Evolutionary conservation across 176 grass and related monocot genomes (phyloP).

Genomic region (Carex parvula): DNA sequence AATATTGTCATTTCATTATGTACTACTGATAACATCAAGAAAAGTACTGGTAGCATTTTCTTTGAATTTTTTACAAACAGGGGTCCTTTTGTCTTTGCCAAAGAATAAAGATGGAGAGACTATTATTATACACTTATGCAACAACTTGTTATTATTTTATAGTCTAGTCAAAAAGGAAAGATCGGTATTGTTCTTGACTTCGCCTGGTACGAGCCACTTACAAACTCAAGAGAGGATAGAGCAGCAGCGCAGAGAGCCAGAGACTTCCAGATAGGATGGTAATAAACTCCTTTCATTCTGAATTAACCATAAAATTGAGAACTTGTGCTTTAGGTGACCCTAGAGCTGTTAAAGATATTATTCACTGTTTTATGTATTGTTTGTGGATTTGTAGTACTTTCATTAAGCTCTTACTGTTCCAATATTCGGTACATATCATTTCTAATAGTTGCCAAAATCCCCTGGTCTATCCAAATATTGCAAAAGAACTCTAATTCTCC

Average conservation of each 20-base stretch:
- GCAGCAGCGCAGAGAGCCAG: slow-evolving; percentile 84
- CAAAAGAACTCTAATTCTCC: neutral
- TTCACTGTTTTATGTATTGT: neutral
- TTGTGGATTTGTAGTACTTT: neutral
- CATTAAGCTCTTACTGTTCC: neutral
- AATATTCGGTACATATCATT: neutral
- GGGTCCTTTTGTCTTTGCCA: neutral
- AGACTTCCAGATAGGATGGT: slow-evolving; percentile 93
- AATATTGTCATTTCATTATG: neutral
- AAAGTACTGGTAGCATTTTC: neutral
- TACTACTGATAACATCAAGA: neutral
- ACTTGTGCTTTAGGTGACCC: neutral
- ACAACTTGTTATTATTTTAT: neutral
- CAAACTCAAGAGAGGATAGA: slow-evolving; percentile 54
- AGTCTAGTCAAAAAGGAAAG: slow-evolving; percentile 54
- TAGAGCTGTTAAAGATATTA: neutral
- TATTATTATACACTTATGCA: neutral
- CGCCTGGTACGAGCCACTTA: slow-evolving; percentile 58
- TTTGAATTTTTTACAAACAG: neutral
- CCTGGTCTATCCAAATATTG: neutral
- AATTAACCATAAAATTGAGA: neutral
- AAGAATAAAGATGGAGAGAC: neutral
- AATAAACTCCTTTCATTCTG: slow-evolving; percentile 14
- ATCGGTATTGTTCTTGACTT: slow-evolving; percentile 72
- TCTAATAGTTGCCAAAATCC: neutral